phyloP scores from a whole-genome alignment of 768 basidiomycete species.

The Auriculariales sp. region DNA sequence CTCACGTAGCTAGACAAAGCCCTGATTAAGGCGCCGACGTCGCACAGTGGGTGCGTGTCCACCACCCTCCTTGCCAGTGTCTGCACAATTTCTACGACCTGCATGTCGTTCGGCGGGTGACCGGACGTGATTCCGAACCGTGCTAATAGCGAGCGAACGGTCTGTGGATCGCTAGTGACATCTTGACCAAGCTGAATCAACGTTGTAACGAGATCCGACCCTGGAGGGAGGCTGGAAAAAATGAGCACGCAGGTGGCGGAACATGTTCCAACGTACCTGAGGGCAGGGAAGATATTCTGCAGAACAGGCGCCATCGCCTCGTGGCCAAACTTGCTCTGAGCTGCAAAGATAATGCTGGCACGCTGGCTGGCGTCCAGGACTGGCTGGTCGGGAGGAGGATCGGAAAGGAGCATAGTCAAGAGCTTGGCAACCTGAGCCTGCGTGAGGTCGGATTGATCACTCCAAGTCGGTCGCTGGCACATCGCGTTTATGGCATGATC shows the following conservation, averaged over 20 bases:
- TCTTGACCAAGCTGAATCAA: conserved; percentile 70
- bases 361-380: conserved; percentile 59
- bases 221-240: conserved; percentile 40
- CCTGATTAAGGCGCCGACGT: conserved; percentile 59
- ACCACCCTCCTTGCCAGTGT: conserved; percentile 51
- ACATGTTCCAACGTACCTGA: conserved; percentile 37
- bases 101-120: conserved; percentile 54
- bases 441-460: conserved; percentile 68
- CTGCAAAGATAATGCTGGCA: conserved; percentile 58
- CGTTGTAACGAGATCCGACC: conserved; percentile 58
- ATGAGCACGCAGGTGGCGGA: conserved; percentile 6
- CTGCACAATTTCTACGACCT: conserved; percentile 58
- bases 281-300: conserved; percentile 53
- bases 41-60: conserved; percentile 60
- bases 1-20: conserved; percentile 63
- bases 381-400: conserved; percentile 52
- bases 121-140: conserved; percentile 64
- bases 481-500: conserved; percentile 63
- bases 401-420: conserved; percentile 65
- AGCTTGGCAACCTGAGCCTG: conserved; percentile 65
- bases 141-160: conserved; percentile 49
- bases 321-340: conserved; percentile 66
- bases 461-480: conserved; percentile 66
- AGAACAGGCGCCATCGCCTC: conserved; percentile 64
- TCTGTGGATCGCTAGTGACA: conserved; percentile 58